Percentiles rank a stretch among this genome's conserved stretches.
Conservation (phyloP, 2,329 filamentous ascomycete genomes). For the Cryphonectria nitschkei region DNA sequence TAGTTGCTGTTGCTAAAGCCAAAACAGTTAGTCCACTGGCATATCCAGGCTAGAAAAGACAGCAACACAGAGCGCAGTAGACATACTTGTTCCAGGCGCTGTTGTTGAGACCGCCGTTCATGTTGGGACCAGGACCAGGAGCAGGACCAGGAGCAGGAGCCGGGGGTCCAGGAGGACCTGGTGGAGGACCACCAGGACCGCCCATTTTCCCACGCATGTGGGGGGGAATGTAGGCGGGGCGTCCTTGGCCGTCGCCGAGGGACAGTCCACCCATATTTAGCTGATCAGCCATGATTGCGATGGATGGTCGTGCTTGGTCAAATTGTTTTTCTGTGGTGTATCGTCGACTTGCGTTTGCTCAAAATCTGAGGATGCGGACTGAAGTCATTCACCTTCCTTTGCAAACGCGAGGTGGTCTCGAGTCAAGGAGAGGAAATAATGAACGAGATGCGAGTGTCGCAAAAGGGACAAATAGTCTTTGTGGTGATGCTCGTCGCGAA, state of each 20-base stretch:
- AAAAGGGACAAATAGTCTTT: slow-evolving; percentile 19
- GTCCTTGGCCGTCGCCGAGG: slow-evolving; percentile 53
- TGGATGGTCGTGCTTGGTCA: slow-evolving; percentile 24
- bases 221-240: slow-evolving; percentile 77
- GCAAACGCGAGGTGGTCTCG: slow-evolving; percentile 21
- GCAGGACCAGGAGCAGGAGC: slow-evolving; percentile 38
- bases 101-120: slow-evolving; percentile 58
- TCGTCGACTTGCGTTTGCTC: slow-evolving; percentile 24
- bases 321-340: slow-evolving; percentile 24
- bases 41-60: slow-evolving; percentile 8
- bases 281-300: slow-evolving; percentile 75
- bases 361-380: slow-evolving; percentile 22
- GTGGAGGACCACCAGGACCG: slow-evolving; percentile 33
- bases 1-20: slow-evolving; percentile 51
- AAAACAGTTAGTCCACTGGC: slow-evolving; percentile 32
- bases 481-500: slow-evolving; percentile 23
- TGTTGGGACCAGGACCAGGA: slow-evolving; percentile 34
- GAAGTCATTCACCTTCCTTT: slow-evolving; percentile 26
- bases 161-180: slow-evolving; percentile 31
- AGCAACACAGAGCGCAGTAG: slow-evolving; percentile 1
- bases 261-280: slow-evolving; percentile 79
- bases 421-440: slow-evolving; percentile 21
- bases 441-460: slow-evolving; percentile 16
- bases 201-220: slow-evolving; percentile 71
- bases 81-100: slow-evolving; percentile 68